Conservation (phyloP, 116 monocot species). For the Phalaenopsis hybrid region DNA sequence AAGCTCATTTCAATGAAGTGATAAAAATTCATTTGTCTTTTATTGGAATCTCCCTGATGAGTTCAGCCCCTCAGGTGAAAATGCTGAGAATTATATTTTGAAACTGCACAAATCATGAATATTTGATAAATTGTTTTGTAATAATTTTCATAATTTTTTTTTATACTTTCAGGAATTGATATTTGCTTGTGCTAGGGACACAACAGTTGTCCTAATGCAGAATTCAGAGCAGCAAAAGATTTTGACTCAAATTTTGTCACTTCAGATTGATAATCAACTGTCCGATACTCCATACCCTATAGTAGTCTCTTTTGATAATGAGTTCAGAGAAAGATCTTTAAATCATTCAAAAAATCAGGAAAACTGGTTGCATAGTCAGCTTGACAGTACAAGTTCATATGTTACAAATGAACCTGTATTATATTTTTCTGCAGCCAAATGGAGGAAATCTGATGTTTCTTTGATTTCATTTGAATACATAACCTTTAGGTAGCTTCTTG, state of each 20-base stretch:
- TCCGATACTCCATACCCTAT: constrained; percentile 62
- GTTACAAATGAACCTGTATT: constrained; percentile 30
- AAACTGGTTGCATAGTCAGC: constrained; percentile 17
- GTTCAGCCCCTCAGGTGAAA: constrained; percentile 75
- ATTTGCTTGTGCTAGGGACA: constrained; percentile 62
- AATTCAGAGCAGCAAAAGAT: constrained; percentile 74
- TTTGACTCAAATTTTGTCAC: constrained; percentile 48
- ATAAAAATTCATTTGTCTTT: constrained; percentile 57
- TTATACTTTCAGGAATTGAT: constrained; percentile 16
- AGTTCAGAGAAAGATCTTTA: constrained; percentile 24
- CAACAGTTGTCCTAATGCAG: constrained; percentile 48
- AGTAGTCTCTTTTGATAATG: constrained; percentile 59
- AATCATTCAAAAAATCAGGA: constrained; percentile 36
- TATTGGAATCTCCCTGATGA: constrained; percentile 80
- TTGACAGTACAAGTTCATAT: constrained; percentile 22
- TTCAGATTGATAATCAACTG: constrained; percentile 93
- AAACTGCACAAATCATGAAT: not conserved
- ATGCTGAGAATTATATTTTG: not conserved
- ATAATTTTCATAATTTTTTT: not conserved
- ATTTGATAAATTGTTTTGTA: not conserved
- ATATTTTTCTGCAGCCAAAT: constrained; percentile 59
- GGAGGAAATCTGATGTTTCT: constrained; percentile 63
- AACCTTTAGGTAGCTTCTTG: constrained; percentile 47
- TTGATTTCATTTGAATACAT: constrained; percentile 80
- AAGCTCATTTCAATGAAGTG: constrained; percentile 42